These are phyloP conservation scores for Crataegus laevigata DNA, from an alignment of 306 rosid genomes.

Conservation along the genomic window DNA sequence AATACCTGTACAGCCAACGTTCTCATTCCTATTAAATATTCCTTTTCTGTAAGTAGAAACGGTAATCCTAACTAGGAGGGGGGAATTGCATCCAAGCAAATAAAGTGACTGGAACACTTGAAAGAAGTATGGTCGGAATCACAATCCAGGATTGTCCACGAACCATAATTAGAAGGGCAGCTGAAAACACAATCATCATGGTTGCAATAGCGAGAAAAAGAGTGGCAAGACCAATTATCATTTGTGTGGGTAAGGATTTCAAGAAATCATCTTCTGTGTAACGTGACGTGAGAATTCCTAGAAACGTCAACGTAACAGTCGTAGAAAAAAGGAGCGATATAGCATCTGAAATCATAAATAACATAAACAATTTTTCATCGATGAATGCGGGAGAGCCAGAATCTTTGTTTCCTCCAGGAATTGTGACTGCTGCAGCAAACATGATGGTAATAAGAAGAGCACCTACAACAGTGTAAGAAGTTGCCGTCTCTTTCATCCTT, in stretches of 20 bases:
- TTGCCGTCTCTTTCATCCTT: conserved; percentile 41
- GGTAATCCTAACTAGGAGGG: background rate
- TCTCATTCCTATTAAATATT: background rate
- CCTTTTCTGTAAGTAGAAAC: conserved; percentile 12
- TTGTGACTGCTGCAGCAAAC: conserved; percentile 12
- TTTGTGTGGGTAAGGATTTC: background rate
- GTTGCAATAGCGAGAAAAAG: conserved; percentile 30
- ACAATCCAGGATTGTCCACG: conserved; percentile 13
- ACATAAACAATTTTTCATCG: background rate
- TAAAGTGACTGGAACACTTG: conserved; percentile 18
- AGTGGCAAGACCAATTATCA: conserved; percentile 2
- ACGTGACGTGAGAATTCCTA: conserved; percentile 31
- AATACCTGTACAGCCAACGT: background rate
- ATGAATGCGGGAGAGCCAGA: background rate
- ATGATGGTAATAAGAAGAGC: conserved; percentile 32
- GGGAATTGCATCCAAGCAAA: background rate
- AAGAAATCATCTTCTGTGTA: background rate
- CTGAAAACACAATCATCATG: conserved; percentile 34
- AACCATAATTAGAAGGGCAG: conserved; percentile 20
- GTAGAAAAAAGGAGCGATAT: background rate
- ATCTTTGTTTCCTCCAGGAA: background rate
- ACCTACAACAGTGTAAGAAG: conserved; percentile 10
- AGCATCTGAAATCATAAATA: background rate
- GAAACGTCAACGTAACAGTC: background rate
- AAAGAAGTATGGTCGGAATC: background rate